Evolutionary conservation across 2,329 filamentous ascomycete genomes (phyloP), one percentile per base, ranked within the genome.

Genomic region (Cyphellophora attinorum): DNA sequence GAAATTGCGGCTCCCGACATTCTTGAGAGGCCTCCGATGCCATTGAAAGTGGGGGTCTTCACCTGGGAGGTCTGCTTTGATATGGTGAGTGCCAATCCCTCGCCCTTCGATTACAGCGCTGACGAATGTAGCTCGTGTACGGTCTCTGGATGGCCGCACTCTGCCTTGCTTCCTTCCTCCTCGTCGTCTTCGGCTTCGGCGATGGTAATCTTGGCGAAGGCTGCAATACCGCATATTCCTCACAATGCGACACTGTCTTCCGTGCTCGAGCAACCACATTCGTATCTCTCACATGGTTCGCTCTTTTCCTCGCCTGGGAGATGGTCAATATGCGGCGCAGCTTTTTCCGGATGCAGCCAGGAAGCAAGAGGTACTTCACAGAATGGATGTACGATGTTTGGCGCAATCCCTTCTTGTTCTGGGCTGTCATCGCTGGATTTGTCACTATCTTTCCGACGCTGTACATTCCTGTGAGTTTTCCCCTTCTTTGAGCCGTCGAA

Each of bases 251-350:
- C 17, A 67, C 67, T 0, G 76, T 83, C 5, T 84, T 80, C 66
- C 75, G 76, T 12, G 81, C 80, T 1, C 75, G 81, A 11, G 78
- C 79, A 1, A 83, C 81, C 0, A 80, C 76, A 4, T 85, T 85
- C 51, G 79, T 77, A 19, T 81, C 74, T 45, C 66, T 85, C 34
- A 85, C 80, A 0, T 85, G 81, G 80, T 80, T 79, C 47, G 78
- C 79, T 1, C 68, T 85, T 12, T 82, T 85, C 62, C 65, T 84
- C 4, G 81, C 82, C 0, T 86, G 81, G 81, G 80, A 86, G 55
- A 80, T 84, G 70, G 68, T 84, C 40, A 70, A 82, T 49, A 71
- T 80, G 59, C 76, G 81, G 14, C 73, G 78, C 28, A 79, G 73
- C 5, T 82, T 86, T 64, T 85, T 86, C 70, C 68, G 72, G 48